Evolutionary conservation across 164 flowering plant species (phyloP), one percentile per base, ranked within the genome.

Genomic region (Berberis thunbergii): DNA sequence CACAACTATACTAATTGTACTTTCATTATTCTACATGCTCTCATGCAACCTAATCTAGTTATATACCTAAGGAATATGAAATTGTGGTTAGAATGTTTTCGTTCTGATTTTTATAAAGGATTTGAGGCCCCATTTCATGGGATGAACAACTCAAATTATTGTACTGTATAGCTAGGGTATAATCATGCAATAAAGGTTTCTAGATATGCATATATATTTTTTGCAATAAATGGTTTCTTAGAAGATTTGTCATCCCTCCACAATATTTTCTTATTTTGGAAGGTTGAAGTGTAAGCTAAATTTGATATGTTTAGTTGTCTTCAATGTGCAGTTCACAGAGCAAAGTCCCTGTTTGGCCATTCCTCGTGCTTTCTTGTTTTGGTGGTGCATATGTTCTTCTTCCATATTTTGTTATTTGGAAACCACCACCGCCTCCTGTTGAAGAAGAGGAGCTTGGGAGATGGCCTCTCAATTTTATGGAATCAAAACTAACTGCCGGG

Each of bases 391-490:
- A 94, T 78, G 95, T 79, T 69, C 92, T 90, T 69, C 73, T 94
- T 68, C 98, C 98, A 9, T 94, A 94, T 72, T 94, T 90, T 76
- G 84, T 87, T 70, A 79, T 94, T 40, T 94, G 98, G 98, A 84
- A 59, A 61, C 97, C 98, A 10, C 98, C 98, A 26, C 78, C 89
- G 38, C 97, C 98, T 41, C 80, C 88, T 49, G 80, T 86, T 66
- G 81, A 87, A 59, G 97, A 94, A 82, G 61, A 76, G 56, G 96
- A 94, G 64, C 85, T 88, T 42, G 69, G 65, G 12, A 83, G 70
- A 70, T 90, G 96, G 98, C 98, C 98, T 69, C 70, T 94, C 59
- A 94, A 78, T 74, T 73, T 90, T 72, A 77, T 90, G 46, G 98
- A 94, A 66, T 94, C 97, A 38, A 90, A 94, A 75, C 11, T 88